Conservation (phyloP, 2,329 filamentous ascomycete species). For the Amauroascus niger region DNA sequence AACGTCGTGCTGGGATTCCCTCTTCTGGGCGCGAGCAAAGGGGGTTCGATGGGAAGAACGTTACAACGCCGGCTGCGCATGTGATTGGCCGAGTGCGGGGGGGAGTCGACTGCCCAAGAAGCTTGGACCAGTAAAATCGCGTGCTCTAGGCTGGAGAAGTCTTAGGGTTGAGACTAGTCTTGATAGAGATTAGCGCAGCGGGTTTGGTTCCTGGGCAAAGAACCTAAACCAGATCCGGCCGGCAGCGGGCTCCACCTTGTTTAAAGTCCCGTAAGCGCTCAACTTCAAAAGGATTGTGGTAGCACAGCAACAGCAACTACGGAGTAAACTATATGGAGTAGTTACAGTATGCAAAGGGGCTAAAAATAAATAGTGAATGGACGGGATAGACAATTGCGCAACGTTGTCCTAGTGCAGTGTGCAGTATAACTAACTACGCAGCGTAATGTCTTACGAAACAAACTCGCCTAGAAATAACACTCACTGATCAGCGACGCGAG, state of each 20-base stretch:
- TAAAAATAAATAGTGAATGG: no score
- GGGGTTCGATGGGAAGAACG: background rate
- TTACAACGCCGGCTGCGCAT: background rate
- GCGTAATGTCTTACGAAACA: no score
- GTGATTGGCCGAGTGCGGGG: conserved; percentile 3
- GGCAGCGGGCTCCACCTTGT: background rate
- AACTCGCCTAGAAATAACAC: no score
- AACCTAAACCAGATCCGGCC: background rate
- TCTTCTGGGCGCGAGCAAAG: background rate
- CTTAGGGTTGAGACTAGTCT: background rate
- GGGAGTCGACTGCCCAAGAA: background rate
- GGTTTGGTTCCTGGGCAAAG: conserved; percentile 1
- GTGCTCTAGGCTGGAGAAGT: background rate
- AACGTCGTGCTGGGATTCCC: background rate
- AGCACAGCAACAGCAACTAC: no score
- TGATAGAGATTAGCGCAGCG: background rate
- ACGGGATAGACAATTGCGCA: no score
- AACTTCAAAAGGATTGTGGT: no score
- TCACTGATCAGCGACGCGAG: no score
- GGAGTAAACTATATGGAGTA: no score
- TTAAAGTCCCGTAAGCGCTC: background rate
- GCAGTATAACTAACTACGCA: no score
- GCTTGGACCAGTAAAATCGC: conserved; percentile 8
- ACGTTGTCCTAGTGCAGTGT: no score
- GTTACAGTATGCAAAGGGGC: no score